phyloP scores from a whole-genome alignment of 192 early-diverging fungal genomes.

The Linnemannia exigua region DNA sequence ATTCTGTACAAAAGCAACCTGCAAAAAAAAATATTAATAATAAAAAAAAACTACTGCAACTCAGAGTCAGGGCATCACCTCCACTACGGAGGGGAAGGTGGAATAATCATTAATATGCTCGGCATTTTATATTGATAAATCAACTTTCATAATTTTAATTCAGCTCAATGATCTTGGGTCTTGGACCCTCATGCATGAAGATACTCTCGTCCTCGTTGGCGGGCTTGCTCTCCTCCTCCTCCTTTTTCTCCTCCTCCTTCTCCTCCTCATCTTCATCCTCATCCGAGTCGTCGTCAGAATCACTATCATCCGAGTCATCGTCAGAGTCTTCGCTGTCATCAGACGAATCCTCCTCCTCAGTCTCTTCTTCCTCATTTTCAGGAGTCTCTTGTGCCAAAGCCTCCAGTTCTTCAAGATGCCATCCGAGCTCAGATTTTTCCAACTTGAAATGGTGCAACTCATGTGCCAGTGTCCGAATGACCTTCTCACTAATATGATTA shows the following conservation, averaged over 20 bases:
- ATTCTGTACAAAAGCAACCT: not conserved
- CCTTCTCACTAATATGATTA: conserved; percentile 71
- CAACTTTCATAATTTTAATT: too few relatives aligned
- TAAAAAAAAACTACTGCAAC: too few relatives aligned
- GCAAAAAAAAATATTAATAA: too few relatives aligned
- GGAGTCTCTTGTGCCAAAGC: conserved; percentile 70
- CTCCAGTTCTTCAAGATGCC: conserved; percentile 88
- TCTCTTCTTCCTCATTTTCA: conserved; percentile 52
- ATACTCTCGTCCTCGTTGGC: conserved; percentile 22
- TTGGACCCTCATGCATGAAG: conserved; percentile 46
- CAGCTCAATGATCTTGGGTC: conserved; percentile 47
- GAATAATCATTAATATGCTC: too few relatives aligned
- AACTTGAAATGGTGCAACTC: conserved; percentile 82
- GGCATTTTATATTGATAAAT: too few relatives aligned
- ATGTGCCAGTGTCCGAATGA: conserved; percentile 81
- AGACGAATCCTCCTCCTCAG: conserved; percentile 17
- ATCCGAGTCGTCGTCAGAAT: conserved; percentile 19
- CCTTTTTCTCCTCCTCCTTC: not conserved
- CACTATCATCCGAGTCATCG: conserved; percentile 1
- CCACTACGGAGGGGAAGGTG: too few relatives aligned
- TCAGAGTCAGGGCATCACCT: too few relatives aligned
- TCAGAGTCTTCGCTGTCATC: conserved; percentile 20
- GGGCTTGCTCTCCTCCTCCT: not conserved
- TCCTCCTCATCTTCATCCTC: not conserved
- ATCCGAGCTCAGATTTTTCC: conserved; percentile 78